Base-by-base conservation (phyloP, 345 rosid species). In the Lepidium sativum region DNA sequence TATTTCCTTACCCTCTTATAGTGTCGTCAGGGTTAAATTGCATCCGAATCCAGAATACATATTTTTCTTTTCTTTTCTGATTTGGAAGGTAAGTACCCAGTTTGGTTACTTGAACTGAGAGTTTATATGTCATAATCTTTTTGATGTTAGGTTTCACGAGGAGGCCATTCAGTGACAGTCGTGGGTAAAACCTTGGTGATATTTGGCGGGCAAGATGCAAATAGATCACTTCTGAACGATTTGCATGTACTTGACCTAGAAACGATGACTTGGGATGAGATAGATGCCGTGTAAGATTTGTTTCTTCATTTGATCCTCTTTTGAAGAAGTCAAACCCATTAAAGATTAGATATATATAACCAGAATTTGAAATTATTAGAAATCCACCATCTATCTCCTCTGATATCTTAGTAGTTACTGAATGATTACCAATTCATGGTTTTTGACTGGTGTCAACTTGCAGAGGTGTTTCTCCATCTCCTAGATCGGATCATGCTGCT, bases 261-360 rank as follows among this genome's bases (percentile, higher is more conserved):
- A 76, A 88, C 90, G 63, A 71, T 91, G 98, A 95, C 99, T 48
- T 95, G 99, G 98, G 97, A 91, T 86, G 99, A 86, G 86, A 78
- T 91, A 69, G 95, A 95, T 73, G 82, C 96, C 27, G 53, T 81
- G 97, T 95, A 88, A 84, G 97, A 69, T 77, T 47, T 52, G 51
- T 54, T 53, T 43, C 29, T 29, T 32, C 27, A 16, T 17, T 44
- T 68, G 18, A 6, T 43, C 43, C 21, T 12, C 47, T 37, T 23
- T 66, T 16, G 6, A 59, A 20, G 50, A 63, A 25, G 4, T 67
- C 18, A 67, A 20, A 54, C 51, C n/a, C 47, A 15, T 54, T 39
- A 51, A 58, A 37, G 44, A 32, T 23, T 51, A 37, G 18, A 27
- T 9, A 35, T 27, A 20, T 20, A 60, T 27, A 44, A 25, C 63